Evolutionary conservation across 805 yeast genomes (phyloP), one percentile per base, ranked within the genome.

Genomic region (Kodamaea sagamina): DNA sequence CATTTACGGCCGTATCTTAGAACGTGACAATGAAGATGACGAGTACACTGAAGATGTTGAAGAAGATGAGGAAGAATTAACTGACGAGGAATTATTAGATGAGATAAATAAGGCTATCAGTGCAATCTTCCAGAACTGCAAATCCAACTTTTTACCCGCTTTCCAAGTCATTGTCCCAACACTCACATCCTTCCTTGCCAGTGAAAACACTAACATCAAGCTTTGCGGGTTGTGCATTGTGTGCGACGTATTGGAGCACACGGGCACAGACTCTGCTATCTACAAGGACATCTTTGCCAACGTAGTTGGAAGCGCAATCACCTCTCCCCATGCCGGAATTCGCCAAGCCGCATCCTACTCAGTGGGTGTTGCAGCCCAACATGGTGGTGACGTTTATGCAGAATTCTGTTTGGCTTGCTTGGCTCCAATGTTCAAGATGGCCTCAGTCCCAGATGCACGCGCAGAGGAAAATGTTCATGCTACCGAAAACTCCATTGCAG

Each of bases 11-110:
- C 78, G 96, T 53, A 81, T 87, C 43, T 81, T 79, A 55, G 77
- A 74, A 26, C 83, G 95, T 49, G 89, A 87, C 42, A 74, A 72
- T 47, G 84, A 77, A 32, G 93, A 86, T 50, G 96, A 88, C 58
- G 96, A 87, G 54, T 89, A 84, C 61, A 84, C 85, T 46, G 97
- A 89, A 65, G 97, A 88, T 35, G 71, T 82, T 4, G 95, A 85
- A 46, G 86, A 81, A 43, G 89, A 84, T 44, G 97, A 90, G 43
- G 89, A 82, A 46, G 95, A 86, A 54, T 79, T 74, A 53, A 83
- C 93, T 1, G 98, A 93, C 61, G 97, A 89, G 58, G 97, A 90
- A 58, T 69, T 93, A 36, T 67, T 89, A 40, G 95, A 89, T 54
- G 96, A 92, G 59, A 80, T 89, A 49, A 86, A 85, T 60, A 86